These are phyloP conservation scores for Rosa chinensis DNA, from an alignment of 306 rosid genomes.

Conservation along the genomic window DNA sequence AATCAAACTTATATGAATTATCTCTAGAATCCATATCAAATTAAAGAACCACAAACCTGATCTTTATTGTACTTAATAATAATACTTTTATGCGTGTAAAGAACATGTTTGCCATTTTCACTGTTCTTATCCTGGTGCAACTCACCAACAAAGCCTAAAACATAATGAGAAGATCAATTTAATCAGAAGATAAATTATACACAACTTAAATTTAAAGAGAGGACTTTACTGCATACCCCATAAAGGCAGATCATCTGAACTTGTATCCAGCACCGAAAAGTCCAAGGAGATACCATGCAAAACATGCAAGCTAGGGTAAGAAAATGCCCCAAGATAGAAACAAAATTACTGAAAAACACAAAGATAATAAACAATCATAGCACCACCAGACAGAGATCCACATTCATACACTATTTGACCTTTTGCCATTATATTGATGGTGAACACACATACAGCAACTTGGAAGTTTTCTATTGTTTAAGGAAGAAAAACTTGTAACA, in stretches of 20 bases:
- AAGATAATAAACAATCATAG: background rate
- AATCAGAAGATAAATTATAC: conserved; percentile 6
- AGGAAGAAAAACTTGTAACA: background rate
- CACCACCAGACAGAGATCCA: conserved; percentile 17
- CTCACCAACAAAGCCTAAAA: conserved; percentile 91
- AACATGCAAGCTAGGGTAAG: conserved; percentile 38
- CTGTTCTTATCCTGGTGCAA: conserved; percentile 73
- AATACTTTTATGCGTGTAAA: conserved; percentile 79
- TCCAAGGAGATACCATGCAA: conserved; percentile 39
- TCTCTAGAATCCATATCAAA: conserved; percentile 15
- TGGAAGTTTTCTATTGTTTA: background rate
- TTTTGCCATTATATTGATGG: background rate
- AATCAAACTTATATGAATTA: conserved; percentile 11
- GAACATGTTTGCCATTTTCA: conserved; percentile 80
- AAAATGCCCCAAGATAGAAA: conserved; percentile 8
- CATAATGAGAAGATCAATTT: conserved; percentile 19
- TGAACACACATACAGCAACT: background rate
- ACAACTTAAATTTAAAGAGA: conserved; percentile 21
- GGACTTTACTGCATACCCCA: conserved; percentile 68
- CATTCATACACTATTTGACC: background rate
- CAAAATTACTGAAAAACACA: conserved; percentile 3
- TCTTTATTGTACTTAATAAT: conserved; percentile 78
- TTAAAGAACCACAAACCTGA: conserved; percentile 60
- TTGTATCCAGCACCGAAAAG: conserved; percentile 37
- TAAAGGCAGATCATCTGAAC: conserved; percentile 94